Percentiles rank a stretch among this genome's conserved stretches.
These are phyloP conservation scores for Xerophyta viscosa DNA, from an alignment of 106 monocot species.

Conservation along the genomic window DNA sequence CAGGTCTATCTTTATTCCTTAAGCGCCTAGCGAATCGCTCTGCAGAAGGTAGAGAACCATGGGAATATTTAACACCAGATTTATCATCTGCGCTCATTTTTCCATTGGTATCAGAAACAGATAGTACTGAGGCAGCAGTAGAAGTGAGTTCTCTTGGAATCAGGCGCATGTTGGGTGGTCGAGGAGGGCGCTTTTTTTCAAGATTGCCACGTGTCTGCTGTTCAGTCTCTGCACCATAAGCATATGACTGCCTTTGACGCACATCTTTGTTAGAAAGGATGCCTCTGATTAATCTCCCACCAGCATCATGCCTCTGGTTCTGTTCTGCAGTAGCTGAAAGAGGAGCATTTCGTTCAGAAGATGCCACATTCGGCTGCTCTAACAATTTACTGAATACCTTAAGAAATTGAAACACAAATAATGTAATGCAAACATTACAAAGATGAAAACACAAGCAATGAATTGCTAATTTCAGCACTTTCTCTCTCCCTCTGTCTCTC, in stretches of 20 bases:
- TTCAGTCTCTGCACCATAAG: slow-evolving; percentile 13
- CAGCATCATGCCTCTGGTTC: slow-evolving; percentile 31
- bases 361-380: slow-evolving; percentile 18
- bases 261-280: slow-evolving; percentile 68
- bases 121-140: slow-evolving; percentile 3
- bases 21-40: slow-evolving; percentile 52
- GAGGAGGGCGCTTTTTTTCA: slow-evolving; percentile 68
- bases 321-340: slow-evolving; percentile 35
- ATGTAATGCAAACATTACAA: background rate
- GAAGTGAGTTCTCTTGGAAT: slow-evolving; percentile 30
- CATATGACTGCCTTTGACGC: slow-evolving; percentile 15
- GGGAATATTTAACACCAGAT: slow-evolving; percentile 13
- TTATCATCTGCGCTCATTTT: slow-evolving; percentile 47
- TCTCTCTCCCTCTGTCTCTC: too few species aligned
- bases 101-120: slow-evolving; percentile 26
- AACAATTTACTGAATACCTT: too few species aligned
- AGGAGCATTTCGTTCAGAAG: slow-evolving; percentile 33
- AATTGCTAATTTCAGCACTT: slow-evolving; percentile 29
- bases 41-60: slow-evolving; percentile 14
- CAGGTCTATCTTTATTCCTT: slow-evolving; percentile 74
- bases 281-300: slow-evolving; percentile 69
- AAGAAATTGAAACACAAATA: too few species aligned
- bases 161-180: slow-evolving; percentile 32
- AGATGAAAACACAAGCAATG: background rate
- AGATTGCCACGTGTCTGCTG: slow-evolving; percentile 19